Evolutionary conservation across 306 rosid genomes (phyloP).

Genomic region (Dryas alaskensis): DNA sequence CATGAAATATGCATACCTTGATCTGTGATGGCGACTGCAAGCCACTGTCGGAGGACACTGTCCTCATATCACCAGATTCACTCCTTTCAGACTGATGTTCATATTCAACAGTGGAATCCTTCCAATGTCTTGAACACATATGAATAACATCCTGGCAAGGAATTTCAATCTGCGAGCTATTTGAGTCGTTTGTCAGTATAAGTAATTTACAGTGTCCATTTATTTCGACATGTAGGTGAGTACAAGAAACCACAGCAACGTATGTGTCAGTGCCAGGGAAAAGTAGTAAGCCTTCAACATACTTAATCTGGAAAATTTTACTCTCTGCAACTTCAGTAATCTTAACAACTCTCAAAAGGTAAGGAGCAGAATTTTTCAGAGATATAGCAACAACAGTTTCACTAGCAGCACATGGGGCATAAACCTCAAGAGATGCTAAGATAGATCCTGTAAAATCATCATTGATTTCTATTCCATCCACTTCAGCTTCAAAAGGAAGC

Average conservation of each 20-base stretch:
- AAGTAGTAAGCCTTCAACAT: constrained; percentile 68
- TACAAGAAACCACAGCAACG: constrained; percentile 67
- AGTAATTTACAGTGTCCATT: constrained; percentile 54
- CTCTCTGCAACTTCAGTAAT: constrained; percentile 50
- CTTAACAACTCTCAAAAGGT: constrained; percentile 52
- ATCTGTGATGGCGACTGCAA: constrained; percentile 29
- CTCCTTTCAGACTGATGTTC: constrained; percentile 36
- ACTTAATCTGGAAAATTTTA: constrained; percentile 54
- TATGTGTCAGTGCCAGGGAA: constrained; percentile 75
- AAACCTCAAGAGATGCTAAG: constrained; percentile 62
- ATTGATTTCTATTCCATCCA: constrained; percentile 32
- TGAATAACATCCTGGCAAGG: constrained; percentile 62
- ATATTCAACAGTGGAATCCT: constrained; percentile 45
- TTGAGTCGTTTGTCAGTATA: constrained; percentile 71
- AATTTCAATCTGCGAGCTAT: constrained; percentile 62
- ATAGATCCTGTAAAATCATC: constrained; percentile 39
- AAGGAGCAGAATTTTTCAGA: constrained; percentile 57
- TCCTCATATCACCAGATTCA: constrained; percentile 36
- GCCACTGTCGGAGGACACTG: constrained; percentile 35
- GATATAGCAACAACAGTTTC: constrained; percentile 50
- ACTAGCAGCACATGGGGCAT: constrained; percentile 41
- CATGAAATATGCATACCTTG: constrained; percentile 44
- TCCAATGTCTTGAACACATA: constrained; percentile 51
- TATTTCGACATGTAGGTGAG: constrained; percentile 34
- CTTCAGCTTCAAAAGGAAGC: constrained; percentile 81